Percentiles rank a stretch among this genome's conserved stretches.
phyloP scores from a whole-genome alignment of 108 stramenopile species.

The Epithemia pelagica region DNA sequence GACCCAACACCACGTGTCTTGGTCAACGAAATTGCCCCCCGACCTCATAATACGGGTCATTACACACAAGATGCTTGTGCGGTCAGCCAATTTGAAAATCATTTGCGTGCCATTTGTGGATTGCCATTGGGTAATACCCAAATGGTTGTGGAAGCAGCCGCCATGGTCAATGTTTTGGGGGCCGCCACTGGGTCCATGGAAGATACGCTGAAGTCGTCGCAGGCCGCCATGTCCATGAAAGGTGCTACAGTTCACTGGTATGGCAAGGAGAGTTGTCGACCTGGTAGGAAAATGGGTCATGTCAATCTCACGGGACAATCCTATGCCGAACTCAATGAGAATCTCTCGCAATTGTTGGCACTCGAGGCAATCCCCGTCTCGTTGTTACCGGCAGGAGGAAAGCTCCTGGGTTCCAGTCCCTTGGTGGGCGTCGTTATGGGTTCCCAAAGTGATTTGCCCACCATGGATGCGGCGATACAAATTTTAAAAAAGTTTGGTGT shows the following conservation, averaged over 20 bases:
- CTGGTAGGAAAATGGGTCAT: slow-evolving; percentile 97
- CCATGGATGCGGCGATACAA: slow-evolving; percentile 90
- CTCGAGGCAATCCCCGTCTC: slow-evolving; percentile 59
- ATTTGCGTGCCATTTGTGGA: slow-evolving; percentile 89
- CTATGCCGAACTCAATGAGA: slow-evolving; percentile 56
- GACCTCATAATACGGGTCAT: slow-evolving; percentile 99
- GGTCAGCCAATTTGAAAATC: slow-evolving; percentile 96
- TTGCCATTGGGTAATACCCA: slow-evolving; percentile 87
- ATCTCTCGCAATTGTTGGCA: slow-evolving; percentile 42
- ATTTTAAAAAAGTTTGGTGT: slow-evolving; percentile 84
- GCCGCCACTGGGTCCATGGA: slow-evolving; percentile 60
- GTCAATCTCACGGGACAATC: slow-evolving; percentile 90
- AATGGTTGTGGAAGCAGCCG: slow-evolving; percentile 77
- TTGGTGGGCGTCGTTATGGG: slow-evolving; percentile 98
- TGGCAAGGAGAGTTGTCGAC: slow-evolving; percentile 81
- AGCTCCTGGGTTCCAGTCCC: slow-evolving; percentile 39
- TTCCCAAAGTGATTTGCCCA: slow-evolving; percentile 94
- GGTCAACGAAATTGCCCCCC: slow-evolving; percentile 95
- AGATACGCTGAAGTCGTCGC: slow-evolving; percentile 72
- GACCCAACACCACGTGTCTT: slow-evolving; percentile 38
- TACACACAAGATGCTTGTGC: slow-evolving; percentile 98
- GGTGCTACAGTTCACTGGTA: slow-evolving; percentile 96
- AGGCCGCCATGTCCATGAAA: slow-evolving; percentile 74
- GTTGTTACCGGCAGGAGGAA: slow-evolving; percentile 38
- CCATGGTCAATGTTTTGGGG: slow-evolving; percentile 88